Conservation (phyloP, 2,329 filamentous ascomycete species). For the Fusarium nygamai region DNA sequence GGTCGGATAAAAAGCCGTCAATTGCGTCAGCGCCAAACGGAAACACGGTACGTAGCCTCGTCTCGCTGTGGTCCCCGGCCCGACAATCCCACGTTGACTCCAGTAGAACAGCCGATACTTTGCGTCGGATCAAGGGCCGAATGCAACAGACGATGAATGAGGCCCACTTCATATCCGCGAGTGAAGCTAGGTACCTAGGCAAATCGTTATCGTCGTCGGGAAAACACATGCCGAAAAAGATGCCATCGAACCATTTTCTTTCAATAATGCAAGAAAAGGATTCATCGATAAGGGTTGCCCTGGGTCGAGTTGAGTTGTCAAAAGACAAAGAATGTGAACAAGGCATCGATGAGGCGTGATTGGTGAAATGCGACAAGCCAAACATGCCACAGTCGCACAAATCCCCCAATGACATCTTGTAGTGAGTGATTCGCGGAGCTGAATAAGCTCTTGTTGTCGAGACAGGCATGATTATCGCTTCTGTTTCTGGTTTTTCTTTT, state of each 20-base stretch:
- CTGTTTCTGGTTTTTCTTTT: background rate
- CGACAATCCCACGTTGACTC: background rate
- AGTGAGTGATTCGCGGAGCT: constrained; percentile 6
- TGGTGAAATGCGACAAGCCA: constrained; percentile 10
- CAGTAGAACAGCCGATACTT: background rate
- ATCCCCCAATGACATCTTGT: background rate
- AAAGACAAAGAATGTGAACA: constrained; percentile 23
- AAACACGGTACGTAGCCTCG: constrained; percentile 1
- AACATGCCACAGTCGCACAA: constrained; percentile 25
- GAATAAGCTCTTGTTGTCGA: background rate
- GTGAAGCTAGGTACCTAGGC: background rate
- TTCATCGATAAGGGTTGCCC: constrained; percentile 10
- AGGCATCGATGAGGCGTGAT: background rate
- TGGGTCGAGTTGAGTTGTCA: constrained; percentile 7
- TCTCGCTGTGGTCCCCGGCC: background rate
- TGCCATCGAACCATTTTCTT: constrained; percentile 33
- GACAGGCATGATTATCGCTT: background rate
- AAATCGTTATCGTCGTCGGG: constrained; percentile 8
- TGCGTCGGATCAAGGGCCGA: constrained; percentile 17
- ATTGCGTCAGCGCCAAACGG: constrained; percentile 1
- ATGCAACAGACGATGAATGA: background rate
- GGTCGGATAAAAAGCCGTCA: background rate
- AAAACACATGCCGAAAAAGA: constrained; percentile 26
- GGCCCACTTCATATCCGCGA: constrained; percentile 21
- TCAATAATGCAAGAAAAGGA: constrained; percentile 7